These are phyloP conservation scores for Sphenostylis stenocarpa DNA, from an alignment of 306 rosid species.

Conservation along the genomic window DNA sequence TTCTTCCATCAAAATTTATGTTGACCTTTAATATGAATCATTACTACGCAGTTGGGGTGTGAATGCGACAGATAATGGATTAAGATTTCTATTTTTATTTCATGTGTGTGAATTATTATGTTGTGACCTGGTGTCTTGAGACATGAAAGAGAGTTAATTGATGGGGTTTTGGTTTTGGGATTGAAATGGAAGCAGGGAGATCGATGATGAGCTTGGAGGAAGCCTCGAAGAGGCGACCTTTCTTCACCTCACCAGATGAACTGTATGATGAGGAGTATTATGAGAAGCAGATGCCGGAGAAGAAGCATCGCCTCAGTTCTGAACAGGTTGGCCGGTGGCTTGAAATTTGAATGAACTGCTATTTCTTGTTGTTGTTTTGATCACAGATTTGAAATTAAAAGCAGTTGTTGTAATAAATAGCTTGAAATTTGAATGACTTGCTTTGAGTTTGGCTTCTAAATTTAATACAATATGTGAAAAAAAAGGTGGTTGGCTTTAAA, in stretches of 20 bases:
- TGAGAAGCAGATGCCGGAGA: slow-evolving; percentile 91
- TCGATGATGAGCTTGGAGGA: slow-evolving; percentile 76
- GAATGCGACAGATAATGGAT: neutral
- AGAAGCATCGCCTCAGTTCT: slow-evolving; percentile 93
- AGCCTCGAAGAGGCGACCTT: slow-evolving; percentile 71
- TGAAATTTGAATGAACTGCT: neutral
- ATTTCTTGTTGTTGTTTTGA: neutral
- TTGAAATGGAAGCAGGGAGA: slow-evolving; percentile 50
- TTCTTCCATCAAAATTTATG: neutral
- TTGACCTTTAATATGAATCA: neutral
- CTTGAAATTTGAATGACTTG: neutral
- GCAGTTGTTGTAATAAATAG: neutral
- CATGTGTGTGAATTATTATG: neutral
- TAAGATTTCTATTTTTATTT: neutral
- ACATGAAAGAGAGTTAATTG: slow-evolving; percentile 11
- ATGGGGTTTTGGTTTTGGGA: neutral
- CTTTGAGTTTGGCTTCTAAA: neutral
- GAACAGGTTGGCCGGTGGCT: slow-evolving; percentile 66
- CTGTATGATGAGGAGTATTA: slow-evolving; percentile 83
- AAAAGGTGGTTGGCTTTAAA: slow-evolving; percentile 19
- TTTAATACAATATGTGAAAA: neutral
- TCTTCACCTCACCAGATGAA: slow-evolving; percentile 82
- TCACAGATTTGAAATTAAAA: neutral
- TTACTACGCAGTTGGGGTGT: neutral
- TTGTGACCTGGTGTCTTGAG: neutral